A percentile compares a stretch with the other conserved stretches of the same genome.
Evolutionary conservation across 2,329 filamentous ascomycete genomes (phyloP).

Genomic region (Phaeosphaeria sp.): DNA sequence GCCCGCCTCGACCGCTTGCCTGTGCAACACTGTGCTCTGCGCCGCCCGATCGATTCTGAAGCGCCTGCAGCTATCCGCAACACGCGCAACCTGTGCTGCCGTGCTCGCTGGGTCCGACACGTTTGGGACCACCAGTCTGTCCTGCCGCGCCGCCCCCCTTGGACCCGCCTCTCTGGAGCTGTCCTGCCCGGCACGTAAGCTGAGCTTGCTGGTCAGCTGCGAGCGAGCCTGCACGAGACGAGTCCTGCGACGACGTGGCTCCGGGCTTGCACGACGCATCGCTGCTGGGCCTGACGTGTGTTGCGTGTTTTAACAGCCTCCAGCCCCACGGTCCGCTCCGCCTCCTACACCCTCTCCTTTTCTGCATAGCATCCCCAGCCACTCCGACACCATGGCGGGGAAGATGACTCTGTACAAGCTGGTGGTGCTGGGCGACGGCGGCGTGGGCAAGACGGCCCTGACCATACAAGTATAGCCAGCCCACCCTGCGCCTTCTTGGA

Average conservation of each 20-base stretch:
- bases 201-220: constrained; percentile 34
- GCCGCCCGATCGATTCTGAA: constrained; percentile 29
- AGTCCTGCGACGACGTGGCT: constrained; percentile 26
- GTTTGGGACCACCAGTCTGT: constrained; percentile 20
- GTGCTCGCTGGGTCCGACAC: constrained; percentile 25
- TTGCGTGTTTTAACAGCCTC: constrained; percentile 9
- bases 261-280: constrained; percentile 16
- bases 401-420: constrained; percentile 97
- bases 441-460: constrained; percentile 91
- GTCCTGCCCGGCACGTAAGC: constrained; percentile 19
- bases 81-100: constrained; percentile 31
- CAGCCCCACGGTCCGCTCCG: constrained; percentile 4
- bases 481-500: constrained; percentile 1
- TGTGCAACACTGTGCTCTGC: constrained; percentile 31
- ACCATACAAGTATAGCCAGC: constrained; percentile 83
- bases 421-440: constrained; percentile 93
- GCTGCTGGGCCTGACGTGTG: constrained; percentile 3
- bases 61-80: constrained; percentile 34
- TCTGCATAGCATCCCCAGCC: constrained; percentile 7
- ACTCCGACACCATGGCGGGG: constrained; percentile 71
- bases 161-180: constrained; percentile 17
- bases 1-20: constrained; percentile 7
- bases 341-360: constrained; percentile 1
- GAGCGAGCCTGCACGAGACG: constrained; percentile 16
- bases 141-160: constrained; percentile 21